Evolutionary conservation across 768 basidiomycete species (phyloP).

Genomic region (Lactarius quietus): DNA sequence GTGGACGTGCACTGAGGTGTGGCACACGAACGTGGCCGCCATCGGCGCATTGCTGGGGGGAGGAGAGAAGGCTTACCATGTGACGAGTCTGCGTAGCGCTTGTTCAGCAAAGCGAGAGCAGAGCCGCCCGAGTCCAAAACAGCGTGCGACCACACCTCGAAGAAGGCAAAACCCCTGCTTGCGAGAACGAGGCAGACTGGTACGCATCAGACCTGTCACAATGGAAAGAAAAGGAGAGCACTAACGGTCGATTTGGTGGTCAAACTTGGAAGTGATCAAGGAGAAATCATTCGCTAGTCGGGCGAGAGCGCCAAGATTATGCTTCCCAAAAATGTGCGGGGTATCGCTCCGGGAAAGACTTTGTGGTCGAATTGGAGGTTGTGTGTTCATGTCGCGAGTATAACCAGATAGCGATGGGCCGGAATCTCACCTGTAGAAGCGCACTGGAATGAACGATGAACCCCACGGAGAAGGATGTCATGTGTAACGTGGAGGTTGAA

Average conservation of each 20-base stretch:
- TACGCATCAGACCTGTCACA: neutral
- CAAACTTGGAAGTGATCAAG: conserved; percentile 51
- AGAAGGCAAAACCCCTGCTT: conserved; percentile 58
- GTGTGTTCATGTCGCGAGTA: too few relatives aligned
- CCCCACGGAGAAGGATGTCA: too few relatives aligned
- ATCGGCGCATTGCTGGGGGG: neutral
- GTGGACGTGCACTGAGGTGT: conserved; percentile 60
- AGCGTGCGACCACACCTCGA: conserved; percentile 53
- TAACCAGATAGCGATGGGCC: too few relatives aligned
- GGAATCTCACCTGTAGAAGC: too few relatives aligned
- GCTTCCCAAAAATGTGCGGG: conserved; percentile 79
- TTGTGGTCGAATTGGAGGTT: too few relatives aligned
- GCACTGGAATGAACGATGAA: too few relatives aligned
- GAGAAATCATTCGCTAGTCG: conserved; percentile 41
- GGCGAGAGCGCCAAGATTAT: conserved; percentile 57
- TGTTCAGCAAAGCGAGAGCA: conserved; percentile 63
- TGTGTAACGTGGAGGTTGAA: too few relatives aligned
- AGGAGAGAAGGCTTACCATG: conserved; percentile 31
- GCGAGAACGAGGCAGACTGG: too few relatives aligned
- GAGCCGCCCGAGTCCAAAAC: conserved; percentile 69
- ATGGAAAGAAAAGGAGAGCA: conserved; percentile 17
- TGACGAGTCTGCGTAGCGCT: conserved; percentile 36
- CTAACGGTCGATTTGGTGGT: conserved; percentile 69
- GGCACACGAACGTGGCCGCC: conserved; percentile 19
- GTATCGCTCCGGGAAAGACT: too few relatives aligned